Conservation (phyloP, 1,139 yeast species). For the Debaryomyces fabryi region DNA sequence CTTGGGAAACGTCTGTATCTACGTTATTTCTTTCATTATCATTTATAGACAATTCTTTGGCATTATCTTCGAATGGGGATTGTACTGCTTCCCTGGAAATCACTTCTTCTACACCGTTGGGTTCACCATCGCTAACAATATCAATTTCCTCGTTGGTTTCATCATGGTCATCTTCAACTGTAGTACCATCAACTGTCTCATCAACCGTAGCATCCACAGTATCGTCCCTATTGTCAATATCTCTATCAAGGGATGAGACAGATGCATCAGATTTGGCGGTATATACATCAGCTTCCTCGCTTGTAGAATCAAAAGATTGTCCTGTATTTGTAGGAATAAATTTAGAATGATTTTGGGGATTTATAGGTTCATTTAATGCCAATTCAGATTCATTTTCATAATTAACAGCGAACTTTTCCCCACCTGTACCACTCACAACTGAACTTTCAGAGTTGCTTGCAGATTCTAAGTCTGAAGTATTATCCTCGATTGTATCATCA, state of each 20-base stretch:
- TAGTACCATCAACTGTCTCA: neutral
- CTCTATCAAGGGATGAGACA: neutral
- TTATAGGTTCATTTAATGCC: constrained; percentile 8
- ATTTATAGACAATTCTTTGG: constrained; percentile 1
- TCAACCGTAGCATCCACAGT: neutral
- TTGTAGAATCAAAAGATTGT: constrained; percentile 11
- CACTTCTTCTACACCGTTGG: neutral
- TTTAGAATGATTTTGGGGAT: neutral
- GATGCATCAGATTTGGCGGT: neutral
- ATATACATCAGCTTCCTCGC: constrained; percentile 11
- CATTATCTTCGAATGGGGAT: constrained; percentile 16
- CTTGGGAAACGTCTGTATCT: constrained; percentile 12
- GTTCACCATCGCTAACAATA: neutral
- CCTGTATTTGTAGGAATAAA: neutral
- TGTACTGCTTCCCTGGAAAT: constrained; percentile 10
- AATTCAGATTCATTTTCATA: constrained; percentile 34
- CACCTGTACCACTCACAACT: constrained; percentile 8
- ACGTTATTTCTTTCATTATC: constrained; percentile 15
- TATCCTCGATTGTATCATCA: constrained; percentile 10
- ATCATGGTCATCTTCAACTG: neutral
- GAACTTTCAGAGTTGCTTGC: constrained; percentile 23
- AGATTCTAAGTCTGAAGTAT: constrained; percentile 9
- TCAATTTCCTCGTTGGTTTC: neutral
- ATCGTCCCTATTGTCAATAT: neutral
- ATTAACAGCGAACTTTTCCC: constrained; percentile 25